These are phyloP conservation scores for Yamadazyma scolyti DNA, from an alignment of 805 yeast genomes.

Conservation along the genomic window DNA sequence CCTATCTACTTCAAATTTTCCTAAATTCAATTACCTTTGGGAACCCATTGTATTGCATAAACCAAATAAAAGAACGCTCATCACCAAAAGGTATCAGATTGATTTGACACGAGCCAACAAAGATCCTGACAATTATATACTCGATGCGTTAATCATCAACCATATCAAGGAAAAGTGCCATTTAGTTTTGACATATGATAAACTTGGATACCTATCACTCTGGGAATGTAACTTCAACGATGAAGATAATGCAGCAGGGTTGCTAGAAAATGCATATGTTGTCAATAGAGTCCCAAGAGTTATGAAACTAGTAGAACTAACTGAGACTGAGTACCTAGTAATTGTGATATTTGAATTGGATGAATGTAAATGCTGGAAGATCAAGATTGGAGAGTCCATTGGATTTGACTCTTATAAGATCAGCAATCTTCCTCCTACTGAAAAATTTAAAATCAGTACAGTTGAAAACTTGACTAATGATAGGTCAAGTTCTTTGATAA, in stretches of 20 bases:
- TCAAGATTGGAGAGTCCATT: slow-evolving; percentile 34
- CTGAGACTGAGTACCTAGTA: slow-evolving; percentile 8
- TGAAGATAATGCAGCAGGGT: slow-evolving; percentile 27
- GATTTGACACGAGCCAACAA: slow-evolving; percentile 11
- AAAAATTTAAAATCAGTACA: slow-evolving; percentile 39
- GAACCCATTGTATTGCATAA: slow-evolving; percentile 29
- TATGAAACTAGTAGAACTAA: slow-evolving; percentile 7
- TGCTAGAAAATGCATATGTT: slow-evolving; percentile 13
- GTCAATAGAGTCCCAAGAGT: slow-evolving; percentile 4
- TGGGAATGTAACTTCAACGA: slow-evolving; percentile 53
- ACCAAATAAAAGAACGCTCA: slow-evolving; percentile 16
- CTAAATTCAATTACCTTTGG: slow-evolving; percentile 39
- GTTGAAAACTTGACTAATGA: slow-evolving; percentile 30
- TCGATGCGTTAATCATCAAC: slow-evolving; percentile 30
- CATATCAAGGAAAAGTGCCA: slow-evolving; percentile 29
- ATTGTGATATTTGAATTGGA: slow-evolving; percentile 6
- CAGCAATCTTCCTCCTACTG: slow-evolving; percentile 22
- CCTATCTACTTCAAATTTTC: slow-evolving; percentile 36
- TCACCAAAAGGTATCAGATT: slow-evolving; percentile 31
- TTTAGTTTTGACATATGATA: slow-evolving; percentile 27
- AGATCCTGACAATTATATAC: slow-evolving; percentile 14
- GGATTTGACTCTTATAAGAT: slow-evolving; percentile 13
- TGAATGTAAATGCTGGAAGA: slow-evolving; percentile 33
- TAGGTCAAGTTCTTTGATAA: slow-evolving; percentile 34
- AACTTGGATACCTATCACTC: slow-evolving; percentile 40